phyloP scores from a whole-genome alignment of 768 basidiomycete species.

The Gyrodon lividus region DNA sequence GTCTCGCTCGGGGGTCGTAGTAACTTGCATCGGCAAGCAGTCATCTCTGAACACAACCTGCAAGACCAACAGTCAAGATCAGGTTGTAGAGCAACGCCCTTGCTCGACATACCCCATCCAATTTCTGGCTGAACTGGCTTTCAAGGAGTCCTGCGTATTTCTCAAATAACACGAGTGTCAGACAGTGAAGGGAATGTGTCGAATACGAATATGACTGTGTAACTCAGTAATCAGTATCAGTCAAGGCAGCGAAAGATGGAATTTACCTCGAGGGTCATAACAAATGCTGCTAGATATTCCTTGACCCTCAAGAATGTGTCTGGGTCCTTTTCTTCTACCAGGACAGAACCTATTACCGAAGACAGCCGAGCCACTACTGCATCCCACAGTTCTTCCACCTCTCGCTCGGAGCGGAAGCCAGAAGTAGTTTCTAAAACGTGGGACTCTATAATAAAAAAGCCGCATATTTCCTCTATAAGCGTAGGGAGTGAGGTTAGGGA shows the following conservation, averaged over 20 bases:
- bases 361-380: slow-evolving; percentile 74
- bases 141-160: slow-evolving; percentile 83
- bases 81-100: neutral
- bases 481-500: slow-evolving; percentile 63
- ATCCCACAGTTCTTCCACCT: slow-evolving; percentile 96
- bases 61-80: neutral
- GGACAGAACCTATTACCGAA: slow-evolving; percentile 66
- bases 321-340: slow-evolving; percentile 73
- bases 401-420: slow-evolving; percentile 83
- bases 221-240: slow-evolving; percentile 5
- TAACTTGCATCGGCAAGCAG: slow-evolving; percentile 80
- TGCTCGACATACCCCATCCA: slow-evolving; percentile 64
- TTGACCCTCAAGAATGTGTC: slow-evolving; percentile 83
- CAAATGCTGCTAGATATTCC: slow-evolving; percentile 79
- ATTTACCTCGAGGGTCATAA: slow-evolving; percentile 87
- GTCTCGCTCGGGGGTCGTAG: slow-evolving; percentile 59
- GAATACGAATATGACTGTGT: slow-evolving; percentile 82
- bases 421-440: slow-evolving; percentile 88
- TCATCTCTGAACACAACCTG: slow-evolving; percentile 89
- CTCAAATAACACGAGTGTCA: slow-evolving; percentile 88
- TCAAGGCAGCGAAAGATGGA: neutral
- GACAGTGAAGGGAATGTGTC: slow-evolving; percentile 74
- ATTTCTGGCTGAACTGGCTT: slow-evolving; percentile 73
- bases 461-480: slow-evolving; percentile 92
- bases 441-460: slow-evolving; percentile 96